Evolutionary conservation across 768 basidiomycete genomes (phyloP).

Genomic region (Pulveroboletus sp.): DNA sequence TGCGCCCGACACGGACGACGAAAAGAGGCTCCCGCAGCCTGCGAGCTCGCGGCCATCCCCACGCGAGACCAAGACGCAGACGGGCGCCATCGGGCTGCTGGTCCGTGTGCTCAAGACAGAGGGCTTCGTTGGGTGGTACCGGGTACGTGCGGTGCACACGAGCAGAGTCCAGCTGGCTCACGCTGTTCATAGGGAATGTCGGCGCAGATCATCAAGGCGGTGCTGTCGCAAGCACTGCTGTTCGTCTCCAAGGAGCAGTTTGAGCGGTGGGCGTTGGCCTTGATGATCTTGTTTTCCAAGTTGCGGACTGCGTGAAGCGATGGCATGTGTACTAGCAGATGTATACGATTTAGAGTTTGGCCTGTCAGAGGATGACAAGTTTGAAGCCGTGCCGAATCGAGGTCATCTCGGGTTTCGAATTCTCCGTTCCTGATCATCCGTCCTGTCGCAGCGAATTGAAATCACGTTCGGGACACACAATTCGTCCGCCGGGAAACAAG

Average conservation of each 20-base stretch:
- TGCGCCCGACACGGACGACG: conserved; percentile 40
- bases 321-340: too few relatives aligned
- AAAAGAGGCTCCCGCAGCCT: conserved; percentile 21
- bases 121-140: conserved; percentile 93
- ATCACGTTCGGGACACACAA: too few relatives aligned
- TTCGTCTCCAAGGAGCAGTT: conserved; percentile 99
- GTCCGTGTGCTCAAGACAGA: conserved; percentile 66
- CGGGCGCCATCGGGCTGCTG: conserved; percentile 79
- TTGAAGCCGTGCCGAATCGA: too few relatives aligned
- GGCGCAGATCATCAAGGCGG: conserved; percentile 95
- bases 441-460: too few relatives aligned
- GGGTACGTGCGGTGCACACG: conserved; percentile 54
- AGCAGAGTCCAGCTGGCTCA: conserved; percentile 1
- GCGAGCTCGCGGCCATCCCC: neutral
- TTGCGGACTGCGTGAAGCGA: conserved; percentile 9
- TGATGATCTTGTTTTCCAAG: conserved; percentile 56
- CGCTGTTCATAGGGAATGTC: conserved; percentile 71
- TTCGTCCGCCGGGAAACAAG: too few relatives aligned
- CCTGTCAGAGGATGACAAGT: too few relatives aligned
- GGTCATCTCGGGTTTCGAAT: too few relatives aligned
- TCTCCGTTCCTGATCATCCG: too few relatives aligned
- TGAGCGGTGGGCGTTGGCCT: conserved; percentile 78
- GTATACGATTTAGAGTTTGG: too few relatives aligned
- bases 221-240: conserved; percentile 89
- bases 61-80: conserved; percentile 46